Base-by-base conservation (phyloP, 805 yeast genomes). In the Kazachstania psychrophila region DNA sequence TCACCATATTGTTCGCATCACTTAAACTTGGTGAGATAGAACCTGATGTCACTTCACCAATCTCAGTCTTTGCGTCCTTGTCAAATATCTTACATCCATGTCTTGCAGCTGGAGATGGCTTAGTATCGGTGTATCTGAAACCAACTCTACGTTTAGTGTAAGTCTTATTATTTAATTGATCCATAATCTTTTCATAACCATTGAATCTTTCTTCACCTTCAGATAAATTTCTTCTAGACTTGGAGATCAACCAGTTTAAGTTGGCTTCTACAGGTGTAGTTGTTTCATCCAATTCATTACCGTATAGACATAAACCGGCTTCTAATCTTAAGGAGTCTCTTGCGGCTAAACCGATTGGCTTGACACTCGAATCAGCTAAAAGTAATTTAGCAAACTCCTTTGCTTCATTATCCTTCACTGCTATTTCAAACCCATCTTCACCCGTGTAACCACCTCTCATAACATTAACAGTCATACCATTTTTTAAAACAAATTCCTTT, bases 231-330 rank as follows among this genome's bases (percentile, higher is more conserved):
- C 96, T 73, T 60, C 96, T 77, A 12, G 75, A 55, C 65, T 87
- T 86, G 26, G 94, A 83, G 31, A 92, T 71, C 34, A 87, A 73
- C 98, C 98, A 92, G 34, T 87, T 71, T 46, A 92, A 70, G 0
- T 92, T 76, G 0, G 92, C 94, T 49, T 87, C 94, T 4, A 89
- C 75, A 9, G 98, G 98, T 2, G 95, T 80, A 22, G 73, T 76
- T 10, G 64, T 59, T 48, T 86, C 95, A 43, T 72, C 73, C 51
- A 92, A 69, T 61, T 92, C 98, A 57, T 87, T 82, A 2, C 98
- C 98, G 52, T 92, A 92, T 38, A 92, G 69, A 62, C 98, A 92
- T 96, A 92, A 84, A 23, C 98, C 98, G 4, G 98, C 98, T 65
- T 92, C 98, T 36, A 92, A 66, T 54, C 98, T 75, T 47, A 92